Evolutionary conservation across 495 filamentous ascomycete genomes (phyloP), one percentile per base, ranked within the genome.

Genomic region (Podospora anserina): DNA sequence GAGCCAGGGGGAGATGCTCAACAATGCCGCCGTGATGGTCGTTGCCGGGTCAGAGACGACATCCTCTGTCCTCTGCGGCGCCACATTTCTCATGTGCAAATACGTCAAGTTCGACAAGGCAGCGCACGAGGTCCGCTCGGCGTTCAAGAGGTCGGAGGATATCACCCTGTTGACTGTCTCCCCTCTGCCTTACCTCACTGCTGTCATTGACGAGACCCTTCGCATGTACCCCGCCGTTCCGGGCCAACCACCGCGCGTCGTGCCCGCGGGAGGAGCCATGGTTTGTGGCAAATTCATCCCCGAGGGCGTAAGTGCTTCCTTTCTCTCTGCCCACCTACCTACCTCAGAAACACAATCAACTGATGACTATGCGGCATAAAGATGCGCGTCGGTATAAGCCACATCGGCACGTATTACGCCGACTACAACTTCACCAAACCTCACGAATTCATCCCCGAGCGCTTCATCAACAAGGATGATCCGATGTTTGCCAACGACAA

Each of bases 201-300:
- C 86, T 2, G 82, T 81, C n/a, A 72, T 89, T 1, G 76, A 86
- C 58, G 88, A 90, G 71, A 72, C 78, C 1, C 71, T 89, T 73
- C 82, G 88, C 2, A 74, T 88, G 63, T 86, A 85, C 71, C 83
- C 87, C 2, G 84, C 88, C 0, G 76, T 83, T 3, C 70, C 82
- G 0, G 75, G 68, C 57, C 77, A 77, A 1, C 66, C 83, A 26
- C 78, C 81, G 0, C 79, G 88, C 3, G 57, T 78, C 0, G 75
- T 78, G 5, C 82, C 85, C 0, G 64, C 71, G 3, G 79, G 76
- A 2, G 87, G 87, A 39, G 77, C 67, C 11, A 69, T 68, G 2
- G 79, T 90, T 32, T 65, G 75, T 26, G 86, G 82, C 0, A 69
- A 80, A 11, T 81, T 76, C 6, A 75, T 82, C 13, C 74, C 79